A percentile compares a stretch with the other conserved stretches of the same genome.
Evolutionary conservation across 345 rosid species (phyloP).

Genomic region (Citrus reticulata): DNA sequence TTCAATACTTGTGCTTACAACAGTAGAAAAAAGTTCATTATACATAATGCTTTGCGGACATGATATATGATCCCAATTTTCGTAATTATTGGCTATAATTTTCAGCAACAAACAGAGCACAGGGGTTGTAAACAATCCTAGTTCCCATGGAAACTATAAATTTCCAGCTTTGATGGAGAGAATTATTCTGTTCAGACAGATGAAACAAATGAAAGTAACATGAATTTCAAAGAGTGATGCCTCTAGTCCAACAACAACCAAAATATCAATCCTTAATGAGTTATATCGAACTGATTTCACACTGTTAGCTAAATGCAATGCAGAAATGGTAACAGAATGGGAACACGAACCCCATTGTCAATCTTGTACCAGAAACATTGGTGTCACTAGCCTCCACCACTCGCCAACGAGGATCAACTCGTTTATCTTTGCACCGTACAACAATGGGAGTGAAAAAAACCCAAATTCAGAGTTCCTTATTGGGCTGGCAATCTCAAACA

Average conservation of each 20-base stretch:
- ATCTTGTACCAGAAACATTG: conserved; percentile 99
- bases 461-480: conserved; percentile 57
- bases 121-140: neutral
- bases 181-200: neutral
- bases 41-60: neutral
- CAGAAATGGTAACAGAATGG: conserved; percentile 33
- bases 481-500: conserved; percentile 83
- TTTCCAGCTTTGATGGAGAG: neutral
- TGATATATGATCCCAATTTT: neutral
- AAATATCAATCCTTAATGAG: neutral
- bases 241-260: neutral
- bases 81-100: neutral
- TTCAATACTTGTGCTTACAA: neutral
- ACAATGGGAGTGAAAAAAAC: conserved; percentile 61
- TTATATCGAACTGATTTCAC: neutral
- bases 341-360: conserved; percentile 80
- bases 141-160: neutral
- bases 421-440: conserved; percentile 89
- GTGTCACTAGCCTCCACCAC: conserved; percentile 98
- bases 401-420: conserved; percentile 79
- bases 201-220: neutral
- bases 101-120: neutral
- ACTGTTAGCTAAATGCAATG: neutral
- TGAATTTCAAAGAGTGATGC: neutral
- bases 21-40: neutral